phyloP scores from a whole-genome alignment of 2,329 filamentous ascomycete species.

The Mycosphaerella sp. region DNA sequence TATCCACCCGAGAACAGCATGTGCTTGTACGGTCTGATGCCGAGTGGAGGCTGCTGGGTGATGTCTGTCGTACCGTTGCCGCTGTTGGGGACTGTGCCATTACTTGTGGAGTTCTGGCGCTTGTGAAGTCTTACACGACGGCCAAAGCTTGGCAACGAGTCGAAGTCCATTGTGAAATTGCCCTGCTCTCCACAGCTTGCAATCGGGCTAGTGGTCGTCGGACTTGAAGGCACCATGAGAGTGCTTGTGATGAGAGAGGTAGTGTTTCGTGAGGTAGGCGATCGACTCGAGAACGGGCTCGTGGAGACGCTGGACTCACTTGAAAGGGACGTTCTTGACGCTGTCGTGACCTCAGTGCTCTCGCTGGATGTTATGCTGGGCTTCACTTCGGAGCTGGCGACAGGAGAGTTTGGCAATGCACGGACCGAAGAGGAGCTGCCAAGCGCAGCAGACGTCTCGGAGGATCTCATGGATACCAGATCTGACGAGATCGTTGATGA shows the following conservation, averaged over 20 bases:
- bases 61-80: constrained; percentile 27
- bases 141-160: constrained; percentile 34
- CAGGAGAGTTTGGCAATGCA: too few relatives aligned
- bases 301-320: not conserved
- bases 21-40: constrained; percentile 43
- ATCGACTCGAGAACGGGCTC: not conserved
- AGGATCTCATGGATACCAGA: too few relatives aligned
- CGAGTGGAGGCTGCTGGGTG: constrained; percentile 36
- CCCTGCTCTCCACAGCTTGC: constrained; percentile 41
- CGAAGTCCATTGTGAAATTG: constrained; percentile 37
- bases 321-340: not conserved
- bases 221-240: not conserved
- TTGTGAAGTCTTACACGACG: constrained; percentile 20
- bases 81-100: constrained; percentile 18
- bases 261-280: constrained; percentile 8
- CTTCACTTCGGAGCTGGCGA: too few relatives aligned
- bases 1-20: constrained; percentile 48
- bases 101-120: constrained; percentile 8
- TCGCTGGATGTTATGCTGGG: not conserved
- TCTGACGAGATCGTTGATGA: not conserved
- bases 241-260: constrained; percentile 16
- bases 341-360: not conserved
- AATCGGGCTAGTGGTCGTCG: constrained; percentile 18
- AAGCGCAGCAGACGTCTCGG: too few relatives aligned
- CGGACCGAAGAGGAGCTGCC: too few relatives aligned